Base-by-base conservation (phyloP, 371 early-diverging fungal genomes). In the Entomophthora muscae region DNA sequence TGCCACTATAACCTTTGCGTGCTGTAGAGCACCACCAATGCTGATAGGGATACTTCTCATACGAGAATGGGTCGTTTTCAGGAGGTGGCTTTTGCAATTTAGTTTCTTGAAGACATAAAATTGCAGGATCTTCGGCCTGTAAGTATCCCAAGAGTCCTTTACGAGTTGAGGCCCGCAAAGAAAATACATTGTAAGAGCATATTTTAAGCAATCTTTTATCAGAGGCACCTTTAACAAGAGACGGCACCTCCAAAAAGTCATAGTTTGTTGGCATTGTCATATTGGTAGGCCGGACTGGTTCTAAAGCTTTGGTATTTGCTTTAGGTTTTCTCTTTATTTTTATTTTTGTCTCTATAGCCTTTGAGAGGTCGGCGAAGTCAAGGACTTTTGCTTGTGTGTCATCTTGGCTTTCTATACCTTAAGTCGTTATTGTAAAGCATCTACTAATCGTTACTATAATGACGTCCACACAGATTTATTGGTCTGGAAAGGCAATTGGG, bases 1-100 rank as follows among this genome's bases (percentile, higher is more conserved):
- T 78, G 2, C 94, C 94, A 31, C 78, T 77, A 69, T 91, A 90
- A 3, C 90, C 92, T 72, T 92, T 92, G 63, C 88, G 89, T 57
- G 77, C 75, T 66, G 72, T 71, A 64, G 75, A 75, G 30, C 77
- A 72, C 1, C 71, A 72, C 86, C 84, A 84, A 65, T 82, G 85
- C 63, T 81, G 77, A 75, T 82, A 80, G 53, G 83, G 85, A 69
- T 85, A 90, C 28, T 70, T 69, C 63, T 78, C 74, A 42, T 78
- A 73, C 63, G 79, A 74, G n/a, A 89, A 70, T 24, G 71, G 73
- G 17, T 67, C 74, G 0, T 69, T 64, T 28, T 69, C 30, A 21
- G 31, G 22, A 2, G 63, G 42, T 17, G 42, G n/a, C 26, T 32
- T 28, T 17, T 65, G 53, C 29, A 86, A 71, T 70, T 94, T 93